Evolutionary conservation across 768 basidiomycete species (phyloP), one percentile per base, ranked within the genome.

Genomic region (Hemileccinum rubropunctum): DNA sequence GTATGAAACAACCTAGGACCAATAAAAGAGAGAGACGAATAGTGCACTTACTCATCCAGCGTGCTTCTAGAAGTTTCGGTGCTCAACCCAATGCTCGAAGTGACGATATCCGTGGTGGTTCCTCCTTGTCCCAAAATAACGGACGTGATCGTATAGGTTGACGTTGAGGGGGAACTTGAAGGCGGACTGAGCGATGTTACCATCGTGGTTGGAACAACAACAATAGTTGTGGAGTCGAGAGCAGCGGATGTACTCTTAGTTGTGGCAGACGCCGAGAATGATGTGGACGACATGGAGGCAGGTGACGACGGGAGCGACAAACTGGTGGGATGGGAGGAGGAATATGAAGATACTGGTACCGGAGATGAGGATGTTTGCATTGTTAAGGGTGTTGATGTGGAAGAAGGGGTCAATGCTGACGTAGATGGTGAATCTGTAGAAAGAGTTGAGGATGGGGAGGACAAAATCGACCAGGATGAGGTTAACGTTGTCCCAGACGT

Each of bases 71-170:
- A 47, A 26, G 32, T 9, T 33, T 58, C 38, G 0, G 66, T 67
- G 28, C 65, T 69, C 37, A 69, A 53, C 17, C 51, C 59, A 8
- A 41, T 30, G 20, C 53, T 63, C 10, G 63, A 52, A 13, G 62
- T 55, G 33, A 63, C 42, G 30, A 58, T 54, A 7, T 50, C 42
- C 7, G 65, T 60, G 13, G 43, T 41, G 4, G 58, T 56, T 17
- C 36, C 58, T 3, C 36, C 53, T 42, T 51, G 52, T 23, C 42
- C 58, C n/a, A 10, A 27, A 32, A 65, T 0, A 15, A 54, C 11
- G 13, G 67, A 61, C 2, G 50, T 61, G 40, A 59, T 26, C 5
- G 54, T 59, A 28, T 54, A 48, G 6, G 58, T 67, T 41, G 65
- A 65, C 6, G 51, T 35, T 4, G 51, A 36, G 11, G 50, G 53